Percentiles rank a stretch among this genome's conserved stretches.
phyloP scores from a whole-genome alignment of 768 basidiomycete species.

The Steccherinum ochraceum region DNA sequence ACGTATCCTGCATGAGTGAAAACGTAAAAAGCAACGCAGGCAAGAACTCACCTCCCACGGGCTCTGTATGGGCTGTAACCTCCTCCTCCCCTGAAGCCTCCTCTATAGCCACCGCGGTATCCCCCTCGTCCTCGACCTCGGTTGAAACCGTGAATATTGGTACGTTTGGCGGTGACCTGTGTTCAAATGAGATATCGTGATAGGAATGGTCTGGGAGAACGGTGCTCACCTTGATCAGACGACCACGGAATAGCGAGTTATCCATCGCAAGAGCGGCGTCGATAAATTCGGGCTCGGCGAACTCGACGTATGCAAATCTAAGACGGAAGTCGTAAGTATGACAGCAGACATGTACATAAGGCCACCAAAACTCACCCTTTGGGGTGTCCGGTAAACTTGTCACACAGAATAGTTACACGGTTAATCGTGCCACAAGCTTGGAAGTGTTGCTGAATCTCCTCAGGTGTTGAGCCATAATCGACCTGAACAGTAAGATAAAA shows the following conservation, averaged over 20 bases:
- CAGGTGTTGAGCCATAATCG: conserved; percentile 94
- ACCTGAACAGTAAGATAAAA: conserved; percentile 47
- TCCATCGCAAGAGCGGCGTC: conserved; percentile 90
- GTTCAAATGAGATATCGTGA: too few relatives aligned
- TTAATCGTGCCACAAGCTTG: conserved; percentile 98
- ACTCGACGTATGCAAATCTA: conserved; percentile 98
- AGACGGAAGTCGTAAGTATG: conserved; percentile 8
- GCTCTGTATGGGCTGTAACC: conserved; percentile 61
- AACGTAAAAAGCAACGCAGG: conserved; percentile 4
- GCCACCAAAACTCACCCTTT: conserved; percentile 65
- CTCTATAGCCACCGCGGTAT: conserved; percentile 42
- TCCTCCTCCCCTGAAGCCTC: conserved; percentile 51
- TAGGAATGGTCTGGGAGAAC: too few relatives aligned
- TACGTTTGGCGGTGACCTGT: conserved; percentile 92
- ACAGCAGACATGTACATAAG: neutral
- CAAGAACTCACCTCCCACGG: conserved; percentile 62
- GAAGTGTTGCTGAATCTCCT: conserved; percentile 97
- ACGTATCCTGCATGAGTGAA: conserved; percentile 5
- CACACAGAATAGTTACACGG: conserved; percentile 97
- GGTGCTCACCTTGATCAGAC: conserved; percentile 79
- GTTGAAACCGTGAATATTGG: conserved; percentile 90
- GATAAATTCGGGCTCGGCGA: conserved; percentile 88
- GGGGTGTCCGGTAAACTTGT: conserved; percentile 99
- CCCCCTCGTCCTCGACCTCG: conserved; percentile 67
- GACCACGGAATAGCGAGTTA: conserved; percentile 91